These are phyloP conservation scores for Stylosanthes scabra DNA, from an alignment of 331 rosid species.

Conservation along the genomic window DNA sequence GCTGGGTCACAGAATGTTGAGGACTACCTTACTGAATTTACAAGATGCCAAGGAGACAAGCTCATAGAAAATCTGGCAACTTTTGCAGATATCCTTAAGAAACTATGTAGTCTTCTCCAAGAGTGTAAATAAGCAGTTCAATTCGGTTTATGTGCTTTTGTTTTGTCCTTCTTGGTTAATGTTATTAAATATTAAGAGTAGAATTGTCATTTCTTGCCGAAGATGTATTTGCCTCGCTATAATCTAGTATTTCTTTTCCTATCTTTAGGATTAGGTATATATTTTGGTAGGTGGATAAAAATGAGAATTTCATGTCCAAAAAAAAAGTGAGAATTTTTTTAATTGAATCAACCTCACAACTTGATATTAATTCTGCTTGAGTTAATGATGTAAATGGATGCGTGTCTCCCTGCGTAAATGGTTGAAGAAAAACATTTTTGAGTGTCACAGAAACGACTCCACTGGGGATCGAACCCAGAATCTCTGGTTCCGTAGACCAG, in stretches of 20 bases:
- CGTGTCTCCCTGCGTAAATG: no score
- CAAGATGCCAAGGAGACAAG: conserved; percentile 71
- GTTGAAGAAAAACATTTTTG: no score
- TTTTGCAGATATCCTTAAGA: conserved; percentile 62
- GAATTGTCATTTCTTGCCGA: neutral
- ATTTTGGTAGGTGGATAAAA: no score
- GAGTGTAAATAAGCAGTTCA: conserved; percentile 47
- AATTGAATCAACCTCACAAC: no score
- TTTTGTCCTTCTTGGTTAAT: conserved; percentile 17
- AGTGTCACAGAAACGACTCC: conserved; percentile 49
- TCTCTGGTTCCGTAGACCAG: conserved; percentile 64
- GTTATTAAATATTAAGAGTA: neutral
- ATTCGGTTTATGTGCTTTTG: neutral
- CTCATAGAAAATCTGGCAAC: conserved; percentile 71
- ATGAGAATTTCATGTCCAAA: no score
- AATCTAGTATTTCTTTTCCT: neutral
- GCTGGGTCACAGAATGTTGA: conserved; percentile 44
- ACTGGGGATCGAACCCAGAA: conserved; percentile 64
- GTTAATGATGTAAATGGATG: no score
- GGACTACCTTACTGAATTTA: conserved; percentile 50
- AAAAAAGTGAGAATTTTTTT: no score
- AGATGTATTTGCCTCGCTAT: no score
- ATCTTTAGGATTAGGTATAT: neutral
- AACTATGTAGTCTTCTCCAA: conserved; percentile 50
- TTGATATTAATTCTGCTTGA: no score